Evolutionary conservation across 2,329 filamentous ascomycete genomes (phyloP).

Genomic region (Phoma sp.): DNA sequence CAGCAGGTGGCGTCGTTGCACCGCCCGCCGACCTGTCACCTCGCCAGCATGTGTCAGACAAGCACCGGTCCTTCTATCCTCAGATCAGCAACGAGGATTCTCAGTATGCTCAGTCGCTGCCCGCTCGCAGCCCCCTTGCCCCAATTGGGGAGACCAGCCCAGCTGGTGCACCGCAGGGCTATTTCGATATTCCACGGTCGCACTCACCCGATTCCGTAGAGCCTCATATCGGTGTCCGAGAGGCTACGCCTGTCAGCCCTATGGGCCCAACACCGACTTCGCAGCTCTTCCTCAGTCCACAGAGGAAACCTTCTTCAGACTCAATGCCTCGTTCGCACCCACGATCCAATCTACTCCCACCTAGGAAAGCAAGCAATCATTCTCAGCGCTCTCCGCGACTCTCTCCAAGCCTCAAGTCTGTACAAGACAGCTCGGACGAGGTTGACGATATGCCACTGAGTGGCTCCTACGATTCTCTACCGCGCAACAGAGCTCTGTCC

Average conservation of each 20-base stretch:
- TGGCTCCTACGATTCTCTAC: slow-evolving; percentile 68
- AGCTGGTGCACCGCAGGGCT: slow-evolving; percentile 40
- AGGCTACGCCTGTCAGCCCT: slow-evolving; percentile 51
- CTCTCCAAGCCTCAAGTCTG: slow-evolving; percentile 55
- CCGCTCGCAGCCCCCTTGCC: slow-evolving; percentile 40
- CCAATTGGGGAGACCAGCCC: slow-evolving; percentile 44
- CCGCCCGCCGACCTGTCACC: slow-evolving; percentile 37
- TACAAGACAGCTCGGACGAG: slow-evolving; percentile 66
- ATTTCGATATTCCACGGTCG: slow-evolving; percentile 55
- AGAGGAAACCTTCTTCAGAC: slow-evolving; percentile 50
- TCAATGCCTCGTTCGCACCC: slow-evolving; percentile 33
- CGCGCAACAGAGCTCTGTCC: slow-evolving; percentile 74
- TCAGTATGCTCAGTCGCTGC: slow-evolving; percentile 34
- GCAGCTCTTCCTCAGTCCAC: slow-evolving; percentile 43
- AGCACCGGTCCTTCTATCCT: slow-evolving; percentile 47
- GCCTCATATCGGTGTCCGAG: slow-evolving; percentile 48
- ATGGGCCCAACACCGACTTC: slow-evolving; percentile 40
- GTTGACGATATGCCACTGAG: slow-evolving; percentile 69
- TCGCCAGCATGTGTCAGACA: slow-evolving; percentile 36
- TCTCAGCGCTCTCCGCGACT: slow-evolving; percentile 39
- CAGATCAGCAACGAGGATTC: slow-evolving; percentile 41
- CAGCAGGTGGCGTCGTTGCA: slow-evolving; percentile 3
- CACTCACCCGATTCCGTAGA: slow-evolving; percentile 55
- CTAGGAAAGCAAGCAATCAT: slow-evolving; percentile 48
- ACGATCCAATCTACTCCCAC: slow-evolving; percentile 45